Evolutionary conservation across 306 rosid genomes (phyloP).

Genomic region (Nissolia schottii): DNA sequence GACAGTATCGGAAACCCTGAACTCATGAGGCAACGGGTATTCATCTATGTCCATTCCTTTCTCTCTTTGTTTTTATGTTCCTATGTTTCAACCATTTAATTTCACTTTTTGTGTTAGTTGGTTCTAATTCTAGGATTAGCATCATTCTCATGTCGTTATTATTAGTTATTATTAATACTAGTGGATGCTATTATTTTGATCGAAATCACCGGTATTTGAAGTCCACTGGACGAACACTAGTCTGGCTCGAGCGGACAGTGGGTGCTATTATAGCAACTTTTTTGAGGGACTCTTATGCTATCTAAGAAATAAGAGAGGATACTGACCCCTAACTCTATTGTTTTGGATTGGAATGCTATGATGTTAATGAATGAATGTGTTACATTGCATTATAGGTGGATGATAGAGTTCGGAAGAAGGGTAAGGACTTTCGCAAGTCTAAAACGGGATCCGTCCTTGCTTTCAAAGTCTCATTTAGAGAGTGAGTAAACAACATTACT

Average conservation of each 20-base stretch:
- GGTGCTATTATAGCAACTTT: too few species aligned
- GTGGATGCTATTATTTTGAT: too few species aligned
- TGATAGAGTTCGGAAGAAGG: slow-evolving; percentile 79
- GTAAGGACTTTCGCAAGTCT: slow-evolving; percentile 69
- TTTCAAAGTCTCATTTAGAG: slow-evolving; percentile 94
- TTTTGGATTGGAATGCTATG: too few species aligned
- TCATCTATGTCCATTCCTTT: not conserved
- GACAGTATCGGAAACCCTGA: slow-evolving; percentile 89
- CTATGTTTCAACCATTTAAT: not conserved
- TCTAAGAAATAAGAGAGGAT: too few species aligned
- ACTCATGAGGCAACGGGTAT: slow-evolving; percentile 77
- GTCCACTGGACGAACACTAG: too few species aligned
- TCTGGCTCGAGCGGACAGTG: too few species aligned
- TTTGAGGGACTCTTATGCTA: too few species aligned
- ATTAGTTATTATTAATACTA: too few species aligned
- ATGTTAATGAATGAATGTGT: slow-evolving; percentile 16
- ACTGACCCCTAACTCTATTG: not conserved
- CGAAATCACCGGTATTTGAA: too few species aligned
- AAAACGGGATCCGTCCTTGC: slow-evolving; percentile 84
- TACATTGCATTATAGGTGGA: slow-evolving; percentile 44
- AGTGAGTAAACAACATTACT: slow-evolving; percentile 59
- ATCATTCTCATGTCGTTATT: too few species aligned
- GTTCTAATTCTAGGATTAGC: not conserved
- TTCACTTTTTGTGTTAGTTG: not conserved
- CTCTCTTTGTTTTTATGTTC: not conserved